A percentile compares a stretch with the other conserved stretches of the same genome.
These are phyloP conservation scores for Fraxinus ornus DNA, from an alignment of 305 asterid genomes.

Conservation along the genomic window DNA sequence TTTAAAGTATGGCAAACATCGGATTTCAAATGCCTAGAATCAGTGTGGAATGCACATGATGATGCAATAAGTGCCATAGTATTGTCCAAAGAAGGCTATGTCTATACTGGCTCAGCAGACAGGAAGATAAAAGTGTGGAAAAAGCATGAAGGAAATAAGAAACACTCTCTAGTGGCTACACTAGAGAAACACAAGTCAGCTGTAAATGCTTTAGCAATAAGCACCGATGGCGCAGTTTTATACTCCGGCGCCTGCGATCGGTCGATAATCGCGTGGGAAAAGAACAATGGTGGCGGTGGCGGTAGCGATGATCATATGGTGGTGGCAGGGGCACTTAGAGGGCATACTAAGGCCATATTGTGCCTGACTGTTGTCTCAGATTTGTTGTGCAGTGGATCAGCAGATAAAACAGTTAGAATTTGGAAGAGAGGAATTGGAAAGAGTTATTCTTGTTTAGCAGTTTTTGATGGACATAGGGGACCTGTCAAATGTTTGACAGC, in stretches of 20 bases:
- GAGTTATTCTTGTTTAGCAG: constrained; percentile 60
- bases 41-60: constrained; percentile 68
- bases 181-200: constrained; percentile 71
- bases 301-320: constrained; percentile 32
- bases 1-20: constrained; percentile 73
- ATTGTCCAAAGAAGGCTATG: constrained; percentile 41
- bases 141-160: constrained; percentile 32
- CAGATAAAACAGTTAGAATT: constrained; percentile 42
- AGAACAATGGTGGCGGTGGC: constrained; percentile 36
- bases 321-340: constrained; percentile 78
- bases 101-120: constrained; percentile 75
- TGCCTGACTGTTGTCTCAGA: constrained; percentile 54
- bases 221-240: constrained; percentile 49
- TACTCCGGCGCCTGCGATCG: constrained; percentile 83
- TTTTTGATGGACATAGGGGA: constrained; percentile 66
- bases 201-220: constrained; percentile 70
- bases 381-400: constrained; percentile 45
- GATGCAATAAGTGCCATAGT: constrained; percentile 81
- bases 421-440: constrained; percentile 54
- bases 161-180: constrained; percentile 37
- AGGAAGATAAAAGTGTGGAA: constrained; percentile 63
- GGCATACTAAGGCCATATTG: constrained; percentile 69
- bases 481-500: constrained; percentile 84
- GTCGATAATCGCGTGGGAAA: constrained; percentile 75
- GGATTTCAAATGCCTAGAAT: constrained; percentile 71